A percentile compares a stretch with the other conserved stretches of the same genome.
Evolutionary conservation across 2,329 filamentous ascomycete species (phyloP).

Genomic region (Penicillium glabrum): DNA sequence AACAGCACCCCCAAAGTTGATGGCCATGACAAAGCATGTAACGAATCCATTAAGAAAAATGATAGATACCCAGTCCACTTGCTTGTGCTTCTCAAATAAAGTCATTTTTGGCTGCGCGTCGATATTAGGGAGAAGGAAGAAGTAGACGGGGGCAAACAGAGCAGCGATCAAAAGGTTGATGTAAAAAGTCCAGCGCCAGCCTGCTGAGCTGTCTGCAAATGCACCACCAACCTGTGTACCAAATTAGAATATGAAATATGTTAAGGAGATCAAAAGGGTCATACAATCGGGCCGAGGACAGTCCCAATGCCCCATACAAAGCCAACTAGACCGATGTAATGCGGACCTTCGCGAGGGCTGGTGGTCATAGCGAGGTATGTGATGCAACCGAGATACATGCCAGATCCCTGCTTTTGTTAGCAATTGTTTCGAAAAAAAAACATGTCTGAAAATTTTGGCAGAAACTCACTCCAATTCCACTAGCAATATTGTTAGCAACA

Average conservation of each 20-base stretch:
- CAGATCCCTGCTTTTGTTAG: slow-evolving; percentile 22
- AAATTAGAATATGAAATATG: neutral
- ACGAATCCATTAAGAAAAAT: neutral
- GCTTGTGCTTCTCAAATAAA: neutral
- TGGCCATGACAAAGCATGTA: neutral
- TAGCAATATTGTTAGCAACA: neutral
- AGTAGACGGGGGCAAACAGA: slow-evolving; percentile 41
- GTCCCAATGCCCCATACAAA: slow-evolving; percentile 37
- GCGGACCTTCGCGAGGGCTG: slow-evolving; percentile 12
- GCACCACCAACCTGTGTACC: slow-evolving; percentile 11
- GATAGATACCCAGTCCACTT: neutral
- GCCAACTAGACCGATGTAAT: slow-evolving; percentile 33
- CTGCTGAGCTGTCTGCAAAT: slow-evolving; percentile 14
- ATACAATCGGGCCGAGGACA: slow-evolving; percentile 33
- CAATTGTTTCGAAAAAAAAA: neutral
- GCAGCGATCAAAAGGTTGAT: slow-evolving; percentile 55
- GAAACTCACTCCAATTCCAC: neutral
- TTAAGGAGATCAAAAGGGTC: neutral
- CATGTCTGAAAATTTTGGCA: neutral
- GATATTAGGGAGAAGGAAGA: slow-evolving; percentile 43
- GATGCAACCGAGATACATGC: slow-evolving; percentile 32
- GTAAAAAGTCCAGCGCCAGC: slow-evolving; percentile 49
- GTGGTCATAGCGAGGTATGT: slow-evolving; percentile 19
- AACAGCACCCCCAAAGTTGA: slow-evolving; percentile 1
- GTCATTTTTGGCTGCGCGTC: slow-evolving; percentile 2